Percentiles rank a stretch among this genome's conserved stretches.
Conservation (phyloP, 805 yeast genomes). For the Hanseniaspora osmophila region DNA sequence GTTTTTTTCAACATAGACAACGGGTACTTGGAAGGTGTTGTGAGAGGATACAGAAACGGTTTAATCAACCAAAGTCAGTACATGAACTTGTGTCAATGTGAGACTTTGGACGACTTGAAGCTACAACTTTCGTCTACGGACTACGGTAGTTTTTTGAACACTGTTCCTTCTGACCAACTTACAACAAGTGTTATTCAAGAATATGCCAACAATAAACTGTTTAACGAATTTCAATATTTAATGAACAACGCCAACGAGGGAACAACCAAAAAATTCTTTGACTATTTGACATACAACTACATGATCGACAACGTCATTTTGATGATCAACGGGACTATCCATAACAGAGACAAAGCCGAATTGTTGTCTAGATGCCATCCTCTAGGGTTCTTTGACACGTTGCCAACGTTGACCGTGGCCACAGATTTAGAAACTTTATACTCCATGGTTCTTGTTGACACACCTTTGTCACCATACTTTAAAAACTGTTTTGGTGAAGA, state of each 20-base stretch:
- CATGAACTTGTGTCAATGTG: conserved; percentile 89
- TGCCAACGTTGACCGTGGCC: conserved; percentile 88
- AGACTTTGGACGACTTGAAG: conserved; percentile 83
- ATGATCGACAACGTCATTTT: conserved; percentile 96
- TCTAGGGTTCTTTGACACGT: conserved; percentile 94
- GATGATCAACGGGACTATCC: conserved; percentile 93
- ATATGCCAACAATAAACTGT: conserved; percentile 56
- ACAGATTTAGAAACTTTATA: conserved; percentile 90
- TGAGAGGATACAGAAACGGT: conserved; percentile 86
- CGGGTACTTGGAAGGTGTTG: conserved; percentile 89
- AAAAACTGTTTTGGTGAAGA: conserved; percentile 74
- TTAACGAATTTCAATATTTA: conserved; percentile 73
- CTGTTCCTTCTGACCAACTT: conserved; percentile 60
- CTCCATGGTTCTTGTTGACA: conserved; percentile 83
- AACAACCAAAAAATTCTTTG: conserved; percentile 69
- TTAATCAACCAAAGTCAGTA: conserved; percentile 67
- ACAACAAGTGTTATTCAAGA: conserved; percentile 72
- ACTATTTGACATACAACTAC: conserved; percentile 86
- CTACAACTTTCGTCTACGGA: conserved; percentile 91
- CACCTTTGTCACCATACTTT: conserved; percentile 95
- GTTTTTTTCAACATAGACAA: conserved; percentile 76
- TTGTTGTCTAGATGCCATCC: conserved; percentile 88
- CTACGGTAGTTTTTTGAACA: conserved; percentile 79
- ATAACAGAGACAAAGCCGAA: conserved; percentile 82
- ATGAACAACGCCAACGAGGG: conserved; percentile 66